Evolutionary conservation across 371 early-diverging fungal species (phyloP), one percentile per base, ranked within the genome.

Genomic region (Capillidium heterosporum): DNA sequence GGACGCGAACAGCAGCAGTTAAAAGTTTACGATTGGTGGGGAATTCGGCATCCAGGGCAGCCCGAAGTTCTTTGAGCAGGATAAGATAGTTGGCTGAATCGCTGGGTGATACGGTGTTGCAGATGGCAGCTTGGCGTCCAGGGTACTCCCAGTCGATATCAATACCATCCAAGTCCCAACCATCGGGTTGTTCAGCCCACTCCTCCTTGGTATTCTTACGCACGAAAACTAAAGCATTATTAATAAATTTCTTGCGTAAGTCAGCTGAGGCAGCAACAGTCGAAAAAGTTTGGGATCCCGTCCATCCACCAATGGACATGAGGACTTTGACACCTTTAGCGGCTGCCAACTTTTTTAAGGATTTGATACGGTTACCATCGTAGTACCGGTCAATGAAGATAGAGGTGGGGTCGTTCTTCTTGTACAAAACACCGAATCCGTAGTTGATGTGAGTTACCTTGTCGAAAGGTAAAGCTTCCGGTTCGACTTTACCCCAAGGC

Each of bases 141-240:
- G 88, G 86, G 58, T 82, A 87, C 61, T 89, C 88, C 87, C 84
- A 87, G 62, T 78, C 81, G n/a, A 60, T 59, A 61, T 60, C 67
- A 59, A 56, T 63, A 32, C 58, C 58, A 29, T 58, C 58, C 40
- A 58, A 29, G n/a, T 48, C 56, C 43, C 39, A 54, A 35, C 54
- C 54, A 42, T 54, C 54, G 5, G 54, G 54, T 11, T 32, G 32
- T 54, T 17, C 17, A 8, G 17, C 54, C 8, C n/a, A 54, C 10
- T 50, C 51, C 8, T 19, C 27, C 28, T 50, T 50, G 13, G 39
- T 31, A 32, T 63, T 63, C 15, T 60, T 50, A 21, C 64, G 64
- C 41, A 67, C 54, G 41, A 67, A 64, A 31, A 58, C 56, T 58
- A 67, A 31, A 13, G 64, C 65, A 57, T 62, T 65, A 17, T 75